Percentiles rank a stretch among this genome's conserved stretches.
phyloP scores from a whole-genome alignment of 2,329 filamentous ascomycete species.

The Cytospora piceicola region DNA sequence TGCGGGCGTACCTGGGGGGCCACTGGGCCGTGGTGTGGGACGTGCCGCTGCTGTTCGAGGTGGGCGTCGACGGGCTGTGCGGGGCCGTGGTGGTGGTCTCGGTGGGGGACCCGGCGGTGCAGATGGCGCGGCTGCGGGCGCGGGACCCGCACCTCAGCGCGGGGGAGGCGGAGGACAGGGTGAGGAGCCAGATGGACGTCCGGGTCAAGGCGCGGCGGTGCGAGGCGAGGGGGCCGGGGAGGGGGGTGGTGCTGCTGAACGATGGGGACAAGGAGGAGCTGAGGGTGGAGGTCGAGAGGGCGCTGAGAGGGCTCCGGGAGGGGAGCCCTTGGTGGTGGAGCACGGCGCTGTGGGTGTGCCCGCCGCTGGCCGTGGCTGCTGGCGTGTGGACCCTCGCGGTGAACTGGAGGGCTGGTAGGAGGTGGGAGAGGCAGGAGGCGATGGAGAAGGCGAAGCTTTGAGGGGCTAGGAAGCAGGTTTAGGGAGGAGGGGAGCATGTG shows the following conservation, averaged over 20 bases:
- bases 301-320: constrained; percentile 64
- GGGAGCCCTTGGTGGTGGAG: constrained; percentile 83
- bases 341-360: constrained; percentile 69
- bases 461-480: constrained; percentile 17
- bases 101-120: constrained; percentile 76
- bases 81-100: constrained; percentile 86
- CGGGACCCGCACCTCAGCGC: constrained; percentile 77
- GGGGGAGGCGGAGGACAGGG: constrained; percentile 88
- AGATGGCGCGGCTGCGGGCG: constrained; percentile 77
- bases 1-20: constrained; percentile 74
- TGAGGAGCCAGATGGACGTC: constrained; percentile 85
- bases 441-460: constrained; percentile 51
- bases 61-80: constrained; percentile 81
- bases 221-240: constrained; percentile 63
- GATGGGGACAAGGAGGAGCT: constrained; percentile 76
- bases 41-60: constrained; percentile 90
- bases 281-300: constrained; percentile 65
- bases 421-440: constrained; percentile 67
- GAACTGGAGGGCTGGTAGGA: constrained; percentile 70
- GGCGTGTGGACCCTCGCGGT: constrained; percentile 74
- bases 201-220: constrained; percentile 79
- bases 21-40: constrained; percentile 91
- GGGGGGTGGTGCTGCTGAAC: constrained; percentile 88
- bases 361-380: constrained; percentile 72
- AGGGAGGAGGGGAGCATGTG: neutral